These are phyloP conservation scores for Cercospora sp. DNA, from an alignment of 2,329 filamentous ascomycete genomes.

Conservation along the genomic window DNA sequence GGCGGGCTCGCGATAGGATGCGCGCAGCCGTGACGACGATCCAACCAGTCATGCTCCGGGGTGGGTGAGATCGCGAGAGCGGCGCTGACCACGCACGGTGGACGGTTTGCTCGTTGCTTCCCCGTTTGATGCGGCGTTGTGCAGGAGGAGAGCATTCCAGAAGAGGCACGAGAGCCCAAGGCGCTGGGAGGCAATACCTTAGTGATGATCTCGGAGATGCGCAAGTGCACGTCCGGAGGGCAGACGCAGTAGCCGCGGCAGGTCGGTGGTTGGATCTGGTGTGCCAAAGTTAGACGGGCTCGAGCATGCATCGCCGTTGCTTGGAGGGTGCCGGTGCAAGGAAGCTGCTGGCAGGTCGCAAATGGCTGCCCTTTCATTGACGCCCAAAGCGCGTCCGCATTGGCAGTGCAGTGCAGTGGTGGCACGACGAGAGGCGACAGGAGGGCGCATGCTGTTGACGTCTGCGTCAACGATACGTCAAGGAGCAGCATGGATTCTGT, in stretches of 20 bases:
- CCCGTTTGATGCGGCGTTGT: neutral
- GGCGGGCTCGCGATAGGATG: constrained; percentile 3
- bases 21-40: neutral
- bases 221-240: neutral
- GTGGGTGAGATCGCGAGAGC: neutral
- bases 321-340: neutral
- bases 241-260: neutral
- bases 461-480: neutral
- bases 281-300: neutral
- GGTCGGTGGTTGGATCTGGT: neutral
- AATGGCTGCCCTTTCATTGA: neutral
- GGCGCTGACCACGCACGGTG: neutral
- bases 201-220: neutral
- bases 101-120: neutral
- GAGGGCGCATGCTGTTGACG: too few relatives aligned
- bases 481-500: neutral
- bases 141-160: neutral
- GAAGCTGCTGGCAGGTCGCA: neutral
- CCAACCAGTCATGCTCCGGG: neutral
- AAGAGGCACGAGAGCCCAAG: neutral
- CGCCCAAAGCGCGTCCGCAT: neutral
- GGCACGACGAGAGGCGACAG: too few relatives aligned
- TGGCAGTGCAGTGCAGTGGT: too few relatives aligned
- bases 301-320: neutral
- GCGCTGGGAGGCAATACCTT: neutral